Conservation (phyloP, 148 eudicot species). For the Agrostemma githago region DNA sequence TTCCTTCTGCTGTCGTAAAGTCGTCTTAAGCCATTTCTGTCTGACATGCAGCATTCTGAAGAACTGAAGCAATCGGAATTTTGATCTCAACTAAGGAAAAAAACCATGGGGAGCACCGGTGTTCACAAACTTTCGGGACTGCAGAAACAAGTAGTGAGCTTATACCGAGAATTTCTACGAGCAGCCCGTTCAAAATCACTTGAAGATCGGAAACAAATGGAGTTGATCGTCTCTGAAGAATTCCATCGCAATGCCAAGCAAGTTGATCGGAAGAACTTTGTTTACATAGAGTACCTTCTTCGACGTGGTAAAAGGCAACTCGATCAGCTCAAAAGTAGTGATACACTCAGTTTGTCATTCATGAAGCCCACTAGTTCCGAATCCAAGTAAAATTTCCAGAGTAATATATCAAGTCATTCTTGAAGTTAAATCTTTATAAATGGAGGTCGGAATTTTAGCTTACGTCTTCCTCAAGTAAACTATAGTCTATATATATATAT, state of each 20-base stretch:
- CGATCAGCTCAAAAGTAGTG: slow-evolving; percentile 75
- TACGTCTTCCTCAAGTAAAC: too few species aligned
- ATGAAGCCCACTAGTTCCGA: slow-evolving; percentile 29
- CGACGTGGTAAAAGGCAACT: slow-evolving; percentile 82
- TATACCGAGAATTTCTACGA: slow-evolving; percentile 77
- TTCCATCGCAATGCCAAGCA: slow-evolving; percentile 61
- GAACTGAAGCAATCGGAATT: too few species aligned
- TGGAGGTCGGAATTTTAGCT: too few species aligned
- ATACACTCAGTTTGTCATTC: slow-evolving; percentile 57
- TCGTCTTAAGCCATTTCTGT: too few species aligned
- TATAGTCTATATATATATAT: too few species aligned
- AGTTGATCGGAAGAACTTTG: slow-evolving; percentile 81
- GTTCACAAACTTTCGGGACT: slow-evolving; percentile 73
- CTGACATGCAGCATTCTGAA: too few species aligned
- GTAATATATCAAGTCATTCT: not conserved
- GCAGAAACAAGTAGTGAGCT: slow-evolving; percentile 82
- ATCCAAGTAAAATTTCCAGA: not conserved
- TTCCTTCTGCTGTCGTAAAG: too few species aligned
- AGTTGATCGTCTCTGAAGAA: slow-evolving; percentile 62
- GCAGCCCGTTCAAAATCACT: slow-evolving; percentile 69
- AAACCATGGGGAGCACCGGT: slow-evolving; percentile 28
- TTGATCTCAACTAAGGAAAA: too few species aligned
- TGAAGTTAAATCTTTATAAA: not conserved
- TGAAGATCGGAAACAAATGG: slow-evolving; percentile 58
- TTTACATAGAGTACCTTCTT: slow-evolving; percentile 72